A percentile compares a stretch with the other conserved stretches of the same genome.
Conservation (phyloP, 1,284 basidiomycete genomes). For the Apiotrichum porosum region DNA sequence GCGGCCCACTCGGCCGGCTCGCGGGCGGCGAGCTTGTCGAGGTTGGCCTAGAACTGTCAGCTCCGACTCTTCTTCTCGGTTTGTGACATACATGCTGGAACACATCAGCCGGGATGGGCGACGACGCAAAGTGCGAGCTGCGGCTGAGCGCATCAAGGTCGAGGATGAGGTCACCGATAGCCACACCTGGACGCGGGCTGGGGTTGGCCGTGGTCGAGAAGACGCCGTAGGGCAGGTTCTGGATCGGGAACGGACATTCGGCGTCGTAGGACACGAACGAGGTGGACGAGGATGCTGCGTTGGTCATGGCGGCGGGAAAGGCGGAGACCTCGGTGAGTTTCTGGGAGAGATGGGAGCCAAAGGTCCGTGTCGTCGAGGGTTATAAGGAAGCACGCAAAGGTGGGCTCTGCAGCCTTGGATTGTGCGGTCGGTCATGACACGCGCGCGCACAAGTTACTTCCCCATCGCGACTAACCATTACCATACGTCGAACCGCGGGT, state of each 20-base stretch:
- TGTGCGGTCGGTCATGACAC: too few relatives aligned
- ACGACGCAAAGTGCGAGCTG: conserved; percentile 1
- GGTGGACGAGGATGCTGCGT: background rate
- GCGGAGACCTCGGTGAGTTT: too few relatives aligned
- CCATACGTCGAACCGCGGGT: too few relatives aligned
- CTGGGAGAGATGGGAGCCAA: too few relatives aligned
- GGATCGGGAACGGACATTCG: conserved; percentile 17
- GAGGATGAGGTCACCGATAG: conserved; percentile 18
- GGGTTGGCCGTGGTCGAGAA: conserved; percentile 9
- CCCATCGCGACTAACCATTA: too few relatives aligned
- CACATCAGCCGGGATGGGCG: conserved; percentile 10
- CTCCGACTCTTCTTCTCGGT: too few relatives aligned
- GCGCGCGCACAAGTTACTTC: too few relatives aligned
- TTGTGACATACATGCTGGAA: conserved; percentile 19
- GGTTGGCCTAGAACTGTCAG: conserved; percentile 3
- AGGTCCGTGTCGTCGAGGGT: background rate
- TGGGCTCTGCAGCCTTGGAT: background rate
- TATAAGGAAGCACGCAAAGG: background rate
- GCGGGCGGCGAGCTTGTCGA: conserved; percentile 11
- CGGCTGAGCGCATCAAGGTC: conserved; percentile 14
- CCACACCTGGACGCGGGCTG: conserved; percentile 13
- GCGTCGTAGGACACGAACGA: conserved; percentile 11
- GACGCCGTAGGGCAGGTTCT: conserved; percentile 18
- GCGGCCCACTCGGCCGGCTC: conserved; percentile 12
- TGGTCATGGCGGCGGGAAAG: background rate